Conservation (phyloP, 2,329 filamentous ascomycete genomes). For the Aspergillus luchuensis region DNA sequence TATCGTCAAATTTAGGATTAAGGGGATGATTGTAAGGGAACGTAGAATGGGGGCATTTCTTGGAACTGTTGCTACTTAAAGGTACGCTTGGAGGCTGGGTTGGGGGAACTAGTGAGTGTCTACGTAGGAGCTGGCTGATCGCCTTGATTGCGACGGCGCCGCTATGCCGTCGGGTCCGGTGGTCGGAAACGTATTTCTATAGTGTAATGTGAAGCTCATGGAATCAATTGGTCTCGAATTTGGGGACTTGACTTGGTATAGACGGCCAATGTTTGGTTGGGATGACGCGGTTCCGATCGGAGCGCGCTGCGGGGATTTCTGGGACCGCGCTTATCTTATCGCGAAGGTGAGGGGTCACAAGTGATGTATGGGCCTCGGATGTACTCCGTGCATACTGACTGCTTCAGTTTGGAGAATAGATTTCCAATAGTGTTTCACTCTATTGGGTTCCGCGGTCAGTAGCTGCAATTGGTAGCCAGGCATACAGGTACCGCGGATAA, state of each 20-base stretch:
- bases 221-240: background rate
- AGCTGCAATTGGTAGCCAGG: too few relatives aligned
- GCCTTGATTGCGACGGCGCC: background rate
- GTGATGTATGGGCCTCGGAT: too few relatives aligned
- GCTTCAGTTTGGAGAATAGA: too few relatives aligned
- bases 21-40: background rate
- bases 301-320: constrained; percentile 14
- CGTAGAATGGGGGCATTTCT: too few relatives aligned
- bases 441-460: too few relatives aligned
- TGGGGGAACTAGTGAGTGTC: too few relatives aligned
- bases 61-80: too few relatives aligned
- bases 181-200: background rate
- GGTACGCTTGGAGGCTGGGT: too few relatives aligned
- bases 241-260: background rate
- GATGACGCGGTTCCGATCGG: background rate
- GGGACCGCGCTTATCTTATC: constrained; percentile 21
- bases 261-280: background rate
- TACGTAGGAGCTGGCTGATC: too few relatives aligned
- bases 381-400: too few relatives aligned
- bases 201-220: background rate
- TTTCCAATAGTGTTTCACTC: too few relatives aligned
- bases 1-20: background rate
- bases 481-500: too few relatives aligned
- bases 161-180: background rate
- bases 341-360: constrained; percentile 2